Conservation (phyloP, 2,329 filamentous ascomycete genomes). For the Colletotrichum sojae region DNA sequence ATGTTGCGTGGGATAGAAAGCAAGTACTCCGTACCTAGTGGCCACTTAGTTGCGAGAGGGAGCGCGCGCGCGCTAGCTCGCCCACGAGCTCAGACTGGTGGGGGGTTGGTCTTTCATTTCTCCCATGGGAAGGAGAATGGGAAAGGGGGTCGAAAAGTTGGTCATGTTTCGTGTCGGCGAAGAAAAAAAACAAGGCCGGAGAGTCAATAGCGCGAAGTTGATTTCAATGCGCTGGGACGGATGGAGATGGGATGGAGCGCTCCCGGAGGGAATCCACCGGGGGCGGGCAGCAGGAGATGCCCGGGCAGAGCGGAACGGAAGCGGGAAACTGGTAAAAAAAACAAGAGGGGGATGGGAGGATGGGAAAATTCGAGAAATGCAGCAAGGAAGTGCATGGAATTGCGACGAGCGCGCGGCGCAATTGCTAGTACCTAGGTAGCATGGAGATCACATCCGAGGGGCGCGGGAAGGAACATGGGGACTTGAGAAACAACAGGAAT, state of each 20-base stretch:
- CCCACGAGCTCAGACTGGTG: neutral
- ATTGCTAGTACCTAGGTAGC: neutral
- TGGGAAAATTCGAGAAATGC: slow-evolving; percentile 21
- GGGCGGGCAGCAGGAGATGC: slow-evolving; percentile 7
- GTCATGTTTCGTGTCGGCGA: slow-evolving; percentile 25
- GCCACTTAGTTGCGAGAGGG: too few species aligned
- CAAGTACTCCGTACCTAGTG: too few species aligned
- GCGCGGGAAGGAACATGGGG: too few species aligned
- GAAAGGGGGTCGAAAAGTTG: neutral
- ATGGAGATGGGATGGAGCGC: slow-evolving; percentile 6
- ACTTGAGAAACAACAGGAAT: too few species aligned
- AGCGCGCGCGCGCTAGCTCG: too few species aligned
- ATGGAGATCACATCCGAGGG: too few species aligned
- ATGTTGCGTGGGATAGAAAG: neutral
- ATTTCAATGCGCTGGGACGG: slow-evolving; percentile 23
- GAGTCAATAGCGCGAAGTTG: slow-evolving; percentile 18
- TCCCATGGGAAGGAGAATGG: neutral
- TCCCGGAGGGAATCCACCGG: slow-evolving; percentile 7
- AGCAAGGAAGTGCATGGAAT: neutral
- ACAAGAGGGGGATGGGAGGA: neutral
- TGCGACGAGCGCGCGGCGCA: neutral
- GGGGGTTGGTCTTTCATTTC: neutral
- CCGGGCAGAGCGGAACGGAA: slow-evolving; percentile 22
- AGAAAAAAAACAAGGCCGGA: slow-evolving; percentile 17
- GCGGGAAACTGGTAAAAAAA: neutral